phyloP scores from a whole-genome alignment of 345 rosid genomes.

The Clausena lansium region DNA sequence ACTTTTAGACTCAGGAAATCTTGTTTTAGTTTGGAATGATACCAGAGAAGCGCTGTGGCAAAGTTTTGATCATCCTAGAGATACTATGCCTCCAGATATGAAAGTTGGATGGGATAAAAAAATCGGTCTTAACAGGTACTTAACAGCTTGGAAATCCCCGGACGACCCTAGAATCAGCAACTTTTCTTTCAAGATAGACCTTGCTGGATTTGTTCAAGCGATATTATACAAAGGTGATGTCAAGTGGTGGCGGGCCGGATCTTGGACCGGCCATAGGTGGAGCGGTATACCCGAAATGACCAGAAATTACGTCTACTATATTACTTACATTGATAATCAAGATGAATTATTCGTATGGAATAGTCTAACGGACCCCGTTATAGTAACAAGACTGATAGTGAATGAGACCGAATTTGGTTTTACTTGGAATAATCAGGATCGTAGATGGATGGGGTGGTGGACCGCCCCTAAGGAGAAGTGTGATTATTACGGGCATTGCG shows the following conservation, averaged over 20 bases:
- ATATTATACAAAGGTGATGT: slow-evolving; percentile 33
- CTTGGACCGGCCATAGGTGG: slow-evolving; percentile 68
- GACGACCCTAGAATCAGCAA: slow-evolving; percentile 52
- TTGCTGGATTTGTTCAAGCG: slow-evolving; percentile 46
- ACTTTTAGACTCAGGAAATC: slow-evolving; percentile 37
- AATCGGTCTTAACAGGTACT: slow-evolving; percentile 30
- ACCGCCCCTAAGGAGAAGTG: slow-evolving; percentile 59
- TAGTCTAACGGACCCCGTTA: slow-evolving; percentile 15
- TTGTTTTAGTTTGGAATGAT: slow-evolving; percentile 39
- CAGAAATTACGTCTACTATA: slow-evolving; percentile 27
- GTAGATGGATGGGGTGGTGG: slow-evolving; percentile 48
- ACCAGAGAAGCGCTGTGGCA: slow-evolving; percentile 45
- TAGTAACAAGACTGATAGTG: slow-evolving; percentile 43
- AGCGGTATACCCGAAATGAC: slow-evolving; percentile 69
- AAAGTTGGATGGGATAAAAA: slow-evolving; percentile 48
- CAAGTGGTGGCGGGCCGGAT: slow-evolving; percentile 48
- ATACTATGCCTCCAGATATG: slow-evolving; percentile 60
- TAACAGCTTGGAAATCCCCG: slow-evolving; percentile 52
- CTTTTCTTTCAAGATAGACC: slow-evolving; percentile 36
- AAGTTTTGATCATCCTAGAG: slow-evolving; percentile 67
- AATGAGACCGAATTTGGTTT: slow-evolving; percentile 47
- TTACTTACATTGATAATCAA: slow-evolving; percentile 18
- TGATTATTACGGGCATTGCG: slow-evolving; percentile 58
- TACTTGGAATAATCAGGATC: slow-evolving; percentile 41
- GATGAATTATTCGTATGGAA: slow-evolving; percentile 35